These are phyloP conservation scores for Boletus mariae DNA, from an alignment of 1,284 basidiomycete species.

Conservation along the genomic window DNA sequence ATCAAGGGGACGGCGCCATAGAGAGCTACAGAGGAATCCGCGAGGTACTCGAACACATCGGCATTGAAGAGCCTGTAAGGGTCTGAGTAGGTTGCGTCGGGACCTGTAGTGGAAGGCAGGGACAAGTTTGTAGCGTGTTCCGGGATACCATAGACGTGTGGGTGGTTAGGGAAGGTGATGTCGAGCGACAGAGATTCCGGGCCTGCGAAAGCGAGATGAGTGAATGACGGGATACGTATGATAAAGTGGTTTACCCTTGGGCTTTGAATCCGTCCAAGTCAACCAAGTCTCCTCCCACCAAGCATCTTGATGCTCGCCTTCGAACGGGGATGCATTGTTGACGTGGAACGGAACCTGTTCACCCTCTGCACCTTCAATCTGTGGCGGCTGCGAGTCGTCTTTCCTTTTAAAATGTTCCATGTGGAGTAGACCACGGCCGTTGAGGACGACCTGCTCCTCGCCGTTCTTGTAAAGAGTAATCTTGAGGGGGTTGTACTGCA, in stretches of 20 bases:
- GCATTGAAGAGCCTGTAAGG: constrained; percentile 96
- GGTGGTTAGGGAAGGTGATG: constrained; percentile 88
- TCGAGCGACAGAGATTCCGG: constrained; percentile 94
- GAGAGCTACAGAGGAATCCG: constrained; percentile 87
- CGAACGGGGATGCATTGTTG: constrained; percentile 77
- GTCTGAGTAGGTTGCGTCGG: constrained; percentile 71
- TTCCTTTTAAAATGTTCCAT: constrained; percentile 96
- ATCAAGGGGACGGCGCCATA: constrained; percentile 92
- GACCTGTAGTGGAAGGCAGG: constrained; percentile 80
- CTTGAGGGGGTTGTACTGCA: constrained; percentile 72
- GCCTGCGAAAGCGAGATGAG: constrained; percentile 45
- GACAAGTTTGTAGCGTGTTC: constrained; percentile 93
- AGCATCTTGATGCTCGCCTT: constrained; percentile 77
- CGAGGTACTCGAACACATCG: constrained; percentile 96
- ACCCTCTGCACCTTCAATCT: constrained; percentile 39
- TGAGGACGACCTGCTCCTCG: constrained; percentile 83
- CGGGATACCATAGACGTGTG: constrained; percentile 91
- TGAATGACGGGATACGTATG: neutral
- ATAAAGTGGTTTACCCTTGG: constrained; percentile 68
- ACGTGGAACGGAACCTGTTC: constrained; percentile 56
- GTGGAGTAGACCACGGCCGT: constrained; percentile 87
- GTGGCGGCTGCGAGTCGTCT: constrained; percentile 39
- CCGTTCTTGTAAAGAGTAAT: constrained; percentile 72
- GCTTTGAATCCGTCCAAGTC: constrained; percentile 88
- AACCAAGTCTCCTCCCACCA: constrained; percentile 90